Percentiles rank a stretch among this genome's conserved stretches.
Conservation (phyloP, 2,329 filamentous ascomycete genomes). For the Claviceps fusiformis region DNA sequence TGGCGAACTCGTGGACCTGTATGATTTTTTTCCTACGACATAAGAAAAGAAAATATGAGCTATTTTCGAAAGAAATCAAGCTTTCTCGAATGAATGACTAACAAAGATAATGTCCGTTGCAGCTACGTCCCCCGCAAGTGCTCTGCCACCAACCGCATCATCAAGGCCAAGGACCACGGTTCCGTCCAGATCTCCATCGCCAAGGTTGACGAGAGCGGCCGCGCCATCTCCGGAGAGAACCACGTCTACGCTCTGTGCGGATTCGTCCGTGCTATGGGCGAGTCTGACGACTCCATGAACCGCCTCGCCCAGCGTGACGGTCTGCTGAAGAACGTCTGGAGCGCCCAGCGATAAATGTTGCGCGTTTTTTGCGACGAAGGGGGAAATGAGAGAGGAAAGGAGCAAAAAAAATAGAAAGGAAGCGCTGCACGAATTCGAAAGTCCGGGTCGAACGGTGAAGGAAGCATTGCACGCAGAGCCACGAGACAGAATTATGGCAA, state of each 20-base stretch:
- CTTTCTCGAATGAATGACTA: constrained; percentile 11
- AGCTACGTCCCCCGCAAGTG: constrained; percentile 99
- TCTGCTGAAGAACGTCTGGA: constrained; percentile 95
- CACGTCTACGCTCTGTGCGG: constrained; percentile 95
- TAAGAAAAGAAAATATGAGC: background rate
- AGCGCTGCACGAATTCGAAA: constrained; percentile 5
- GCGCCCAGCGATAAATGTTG: constrained; percentile 47
- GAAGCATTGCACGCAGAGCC: background rate
- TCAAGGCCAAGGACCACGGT: constrained; percentile 99
- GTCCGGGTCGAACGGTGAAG: constrained; percentile 4
- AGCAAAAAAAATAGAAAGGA: constrained; percentile 2
- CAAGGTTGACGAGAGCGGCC: constrained; percentile 98
- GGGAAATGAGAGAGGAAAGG: constrained; percentile 2
- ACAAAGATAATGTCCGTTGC: constrained; percentile 12
- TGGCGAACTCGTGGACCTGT: constrained; percentile 99
- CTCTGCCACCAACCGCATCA: constrained; percentile 98
- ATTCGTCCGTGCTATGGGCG: constrained; percentile 94
- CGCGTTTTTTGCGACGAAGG: constrained; percentile 5
- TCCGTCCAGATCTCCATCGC: constrained; percentile 93
- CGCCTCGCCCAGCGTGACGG: constrained; percentile 90
- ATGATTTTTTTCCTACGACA: constrained; percentile 29
- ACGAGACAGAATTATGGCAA: constrained; percentile 1
- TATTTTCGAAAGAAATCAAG: background rate
- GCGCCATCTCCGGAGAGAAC: constrained; percentile 86
- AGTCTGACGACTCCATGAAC: constrained; percentile 95